Conservation (phyloP, 129 eudicot species). For the Saposhnikovia divaricata region DNA sequence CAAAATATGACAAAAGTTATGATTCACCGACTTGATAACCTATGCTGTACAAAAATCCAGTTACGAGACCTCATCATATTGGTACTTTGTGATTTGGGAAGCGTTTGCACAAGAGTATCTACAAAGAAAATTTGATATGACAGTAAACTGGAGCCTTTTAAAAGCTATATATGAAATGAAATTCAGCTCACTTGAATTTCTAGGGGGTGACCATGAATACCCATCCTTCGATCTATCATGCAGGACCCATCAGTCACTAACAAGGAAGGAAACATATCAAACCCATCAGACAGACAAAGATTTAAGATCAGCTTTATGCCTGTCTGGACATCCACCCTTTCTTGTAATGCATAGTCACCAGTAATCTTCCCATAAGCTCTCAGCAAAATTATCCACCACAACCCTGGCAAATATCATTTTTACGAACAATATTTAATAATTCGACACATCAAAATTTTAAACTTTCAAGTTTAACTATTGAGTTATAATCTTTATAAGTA, state of each 20-base stretch:
- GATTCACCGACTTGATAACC: too few relatives aligned
- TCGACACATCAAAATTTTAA: background rate
- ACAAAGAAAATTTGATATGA: too few relatives aligned
- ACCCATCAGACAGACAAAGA: conserved; percentile 86
- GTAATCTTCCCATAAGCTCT: conserved; percentile 90
- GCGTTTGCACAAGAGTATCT: background rate
- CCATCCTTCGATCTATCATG: conserved; percentile 97
- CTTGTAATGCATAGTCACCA: conserved; percentile 78
- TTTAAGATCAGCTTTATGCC: conserved; percentile 77
- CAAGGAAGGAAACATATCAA: conserved; percentile 97
- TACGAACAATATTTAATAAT: background rate
- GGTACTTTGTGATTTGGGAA: background rate
- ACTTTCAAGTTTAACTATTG: background rate
- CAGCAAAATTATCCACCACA: conserved; percentile 94
- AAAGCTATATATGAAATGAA: conserved; percentile 3
- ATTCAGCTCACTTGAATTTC: conserved; percentile 75
- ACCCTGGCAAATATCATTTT: conserved; percentile 36
- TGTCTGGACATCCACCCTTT: conserved; percentile 89
- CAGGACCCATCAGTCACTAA: conserved; percentile 96
- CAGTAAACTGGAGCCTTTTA: too few relatives aligned
- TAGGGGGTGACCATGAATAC: conserved; percentile 95
- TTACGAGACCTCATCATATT: background rate
- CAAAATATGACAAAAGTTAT: too few relatives aligned
- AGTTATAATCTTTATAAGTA: background rate
- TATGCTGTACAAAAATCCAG: background rate